Evolutionary conservation across 495 filamentous ascomycete genomes (phyloP).

Genomic region (Echria macrotheca): DNA sequence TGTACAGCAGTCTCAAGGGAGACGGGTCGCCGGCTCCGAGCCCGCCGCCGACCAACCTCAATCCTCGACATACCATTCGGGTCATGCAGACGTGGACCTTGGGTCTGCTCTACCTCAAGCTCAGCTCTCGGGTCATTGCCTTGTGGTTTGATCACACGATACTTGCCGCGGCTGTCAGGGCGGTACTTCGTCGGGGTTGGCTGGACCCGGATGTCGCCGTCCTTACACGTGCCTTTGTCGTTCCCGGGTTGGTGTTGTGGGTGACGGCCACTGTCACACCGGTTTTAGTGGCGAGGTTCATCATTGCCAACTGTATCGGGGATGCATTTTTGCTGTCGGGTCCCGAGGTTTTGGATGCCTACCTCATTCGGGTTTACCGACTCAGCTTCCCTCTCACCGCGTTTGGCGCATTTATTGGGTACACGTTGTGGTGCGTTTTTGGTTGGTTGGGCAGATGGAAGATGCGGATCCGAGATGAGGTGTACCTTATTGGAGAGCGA

Average conservation of each 20-base stretch:
- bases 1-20: conserved; percentile 36
- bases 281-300: conserved; percentile 25
- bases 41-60: conserved; percentile 7
- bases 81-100: conserved; percentile 92
- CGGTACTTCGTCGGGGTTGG: conserved; percentile 74
- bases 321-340: conserved; percentile 10
- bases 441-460: conserved; percentile 71
- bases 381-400: conserved; percentile 63
- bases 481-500: conserved; percentile 90
- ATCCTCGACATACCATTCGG: conserved; percentile 68
- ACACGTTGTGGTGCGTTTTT: conserved; percentile 45
- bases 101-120: conserved; percentile 85
- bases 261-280: conserved; percentile 56
- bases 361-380: conserved; percentile 57
- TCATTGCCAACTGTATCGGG: conserved; percentile 28
- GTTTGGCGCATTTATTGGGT: conserved; percentile 34
- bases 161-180: conserved; percentile 65
- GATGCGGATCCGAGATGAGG: conserved; percentile 81
- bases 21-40: background rate
- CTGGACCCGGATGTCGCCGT: conserved; percentile 70
- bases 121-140: conserved; percentile 67
- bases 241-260: conserved; percentile 62
- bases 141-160: conserved; percentile 57
- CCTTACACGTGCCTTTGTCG: conserved; percentile 75
- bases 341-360: conserved; percentile 29